A percentile compares a stretch with the other conserved stretches of the same genome.
Evolutionary conservation across 1,284 basidiomycete genomes (phyloP).

Genomic region (Apiotrichum laibachii): DNA sequence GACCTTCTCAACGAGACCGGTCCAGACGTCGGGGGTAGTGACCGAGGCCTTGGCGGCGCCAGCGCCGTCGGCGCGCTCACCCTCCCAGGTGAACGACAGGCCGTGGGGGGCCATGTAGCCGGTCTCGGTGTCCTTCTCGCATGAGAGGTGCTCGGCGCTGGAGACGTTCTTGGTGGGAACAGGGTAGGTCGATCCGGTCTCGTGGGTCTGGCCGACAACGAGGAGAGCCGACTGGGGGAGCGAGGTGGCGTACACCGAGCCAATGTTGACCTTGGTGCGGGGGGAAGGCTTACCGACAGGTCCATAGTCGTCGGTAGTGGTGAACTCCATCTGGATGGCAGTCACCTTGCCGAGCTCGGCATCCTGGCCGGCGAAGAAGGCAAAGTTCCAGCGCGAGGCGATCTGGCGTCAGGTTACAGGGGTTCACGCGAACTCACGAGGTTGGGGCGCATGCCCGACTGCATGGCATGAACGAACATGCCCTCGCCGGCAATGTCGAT

Average conservation of each 20-base stretch:
- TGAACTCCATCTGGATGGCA: slow-evolving; percentile 95
- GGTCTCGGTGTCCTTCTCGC: slow-evolving; percentile 66
- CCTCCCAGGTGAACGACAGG: slow-evolving; percentile 76
- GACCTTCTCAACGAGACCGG: slow-evolving; percentile 89
- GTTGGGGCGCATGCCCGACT: slow-evolving; percentile 91
- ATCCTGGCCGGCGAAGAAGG: slow-evolving; percentile 67
- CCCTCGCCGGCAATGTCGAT: slow-evolving; percentile 70
- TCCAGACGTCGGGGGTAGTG: slow-evolving; percentile 57
- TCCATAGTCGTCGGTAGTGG: slow-evolving; percentile 73
- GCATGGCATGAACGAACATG: slow-evolving; percentile 94
- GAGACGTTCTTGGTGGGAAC: slow-evolving; percentile 60
- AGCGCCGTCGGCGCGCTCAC: slow-evolving; percentile 57
- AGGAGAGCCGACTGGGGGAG: slow-evolving; percentile 24
- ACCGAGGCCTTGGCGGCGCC: slow-evolving; percentile 59
- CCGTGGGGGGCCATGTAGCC: slow-evolving; percentile 74
- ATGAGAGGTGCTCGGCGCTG: slow-evolving; percentile 65
- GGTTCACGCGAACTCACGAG: slow-evolving; percentile 53
- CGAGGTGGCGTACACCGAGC: slow-evolving; percentile 53
- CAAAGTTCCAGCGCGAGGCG: slow-evolving; percentile 95
- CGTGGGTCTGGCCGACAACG: slow-evolving; percentile 62
- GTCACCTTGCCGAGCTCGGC: slow-evolving; percentile 67
- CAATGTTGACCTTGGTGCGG: slow-evolving; percentile 76
- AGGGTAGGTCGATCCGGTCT: slow-evolving; percentile 57
- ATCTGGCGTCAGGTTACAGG: slow-evolving; percentile 49
- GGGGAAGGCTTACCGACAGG: slow-evolving; percentile 72